Base-by-base conservation (phyloP, 1,284 basidiomycete species). In the Irpex sp. region DNA sequence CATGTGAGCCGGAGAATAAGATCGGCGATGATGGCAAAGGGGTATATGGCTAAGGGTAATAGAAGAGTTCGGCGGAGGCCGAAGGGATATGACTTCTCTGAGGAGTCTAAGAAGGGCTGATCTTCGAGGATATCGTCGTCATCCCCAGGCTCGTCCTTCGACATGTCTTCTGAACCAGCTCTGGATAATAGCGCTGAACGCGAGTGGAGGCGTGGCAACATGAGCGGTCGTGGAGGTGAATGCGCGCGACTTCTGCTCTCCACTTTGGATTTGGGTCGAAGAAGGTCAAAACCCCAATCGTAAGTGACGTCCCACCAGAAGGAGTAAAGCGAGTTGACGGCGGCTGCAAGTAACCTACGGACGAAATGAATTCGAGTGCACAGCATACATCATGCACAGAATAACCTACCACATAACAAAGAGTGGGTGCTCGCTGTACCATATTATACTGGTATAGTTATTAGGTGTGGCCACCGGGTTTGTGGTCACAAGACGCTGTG, bases 251-350 rank as follows among this genome's bases (percentile, higher is more conserved):
- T 63, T 61, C 65, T 17, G 65, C 65, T 49, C 63, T 19, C 63
- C 65, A 69, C 56, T 46, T 64, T 63, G 43, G 65, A 63, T 47
- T 66, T 66, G 5, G 71, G 68, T 55, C 72, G 71, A 62, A 98
- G 79, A 33, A 98, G 77, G 51, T 89, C 85, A 55, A 99, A 81
- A 0, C 97, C 97, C 97, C 97, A 99, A 75, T 99, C 97, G 73
- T 98, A 94, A 54, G 93, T 95, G 37, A 99, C 85, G 76, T 99
- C 97, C 97, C 97, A 99, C 93, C 95, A 99, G 76, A 97, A 98
- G 5, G 95, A 97, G 77, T 94, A 99, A 53, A 94, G 75, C 1
- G 95, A 97, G 76, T 99, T 99, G 69, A 97, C 75, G 13, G 86
- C 82, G 31, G 95, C 95, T 9, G 90, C 86, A 26, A 96, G 75